These are phyloP conservation scores for Claviceps pusilla DNA, from an alignment of 2,329 filamentous ascomycete species.

Conservation along the genomic window DNA sequence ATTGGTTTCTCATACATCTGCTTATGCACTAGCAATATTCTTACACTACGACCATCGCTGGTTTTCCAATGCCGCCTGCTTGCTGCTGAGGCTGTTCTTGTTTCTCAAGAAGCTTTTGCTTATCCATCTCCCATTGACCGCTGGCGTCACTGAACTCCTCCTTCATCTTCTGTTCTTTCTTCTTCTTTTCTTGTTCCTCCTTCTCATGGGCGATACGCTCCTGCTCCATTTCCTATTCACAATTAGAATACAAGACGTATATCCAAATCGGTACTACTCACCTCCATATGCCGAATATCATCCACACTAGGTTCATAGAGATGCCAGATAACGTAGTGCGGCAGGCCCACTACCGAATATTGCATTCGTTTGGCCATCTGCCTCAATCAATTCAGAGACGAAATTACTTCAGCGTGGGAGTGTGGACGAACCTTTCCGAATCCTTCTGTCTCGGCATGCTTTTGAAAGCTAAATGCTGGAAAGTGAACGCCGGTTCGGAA, in stretches of 20 bases:
- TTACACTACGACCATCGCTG: not conserved
- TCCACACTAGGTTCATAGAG: slow-evolving; percentile 98
- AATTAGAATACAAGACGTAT: not conserved
- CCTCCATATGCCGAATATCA: slow-evolving; percentile 92
- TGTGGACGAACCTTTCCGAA: slow-evolving; percentile 74
- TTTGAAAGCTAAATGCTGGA: slow-evolving; percentile 95
- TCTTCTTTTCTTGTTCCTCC: slow-evolving; percentile 52
- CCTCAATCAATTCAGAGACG: not conserved
- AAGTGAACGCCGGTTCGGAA: slow-evolving; percentile 94
- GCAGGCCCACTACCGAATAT: slow-evolving; percentile 86
- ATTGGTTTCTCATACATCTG: no score
- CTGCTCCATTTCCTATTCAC: slow-evolving; percentile 71
- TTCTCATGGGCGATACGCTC: slow-evolving; percentile 67
- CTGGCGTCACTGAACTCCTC: slow-evolving; percentile 64
- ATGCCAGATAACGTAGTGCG: slow-evolving; percentile 99
- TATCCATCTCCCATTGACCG: slow-evolving; percentile 81
- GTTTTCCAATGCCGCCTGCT: not conserved
- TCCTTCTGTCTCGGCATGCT: slow-evolving; percentile 94
- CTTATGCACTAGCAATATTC: no score
- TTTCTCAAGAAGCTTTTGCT: slow-evolving; percentile 54
- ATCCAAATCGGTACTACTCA: slow-evolving; percentile 18
- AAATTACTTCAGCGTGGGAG: not conserved
- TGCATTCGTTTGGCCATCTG: slow-evolving; percentile 96
- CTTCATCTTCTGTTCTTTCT: slow-evolving; percentile 58
- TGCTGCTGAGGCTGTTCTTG: slow-evolving; percentile 1